Percentiles rank a stretch among this genome's conserved stretches.
Conservation (phyloP, 768 basidiomycete genomes). For the Hygrophorus pudorinus region DNA sequence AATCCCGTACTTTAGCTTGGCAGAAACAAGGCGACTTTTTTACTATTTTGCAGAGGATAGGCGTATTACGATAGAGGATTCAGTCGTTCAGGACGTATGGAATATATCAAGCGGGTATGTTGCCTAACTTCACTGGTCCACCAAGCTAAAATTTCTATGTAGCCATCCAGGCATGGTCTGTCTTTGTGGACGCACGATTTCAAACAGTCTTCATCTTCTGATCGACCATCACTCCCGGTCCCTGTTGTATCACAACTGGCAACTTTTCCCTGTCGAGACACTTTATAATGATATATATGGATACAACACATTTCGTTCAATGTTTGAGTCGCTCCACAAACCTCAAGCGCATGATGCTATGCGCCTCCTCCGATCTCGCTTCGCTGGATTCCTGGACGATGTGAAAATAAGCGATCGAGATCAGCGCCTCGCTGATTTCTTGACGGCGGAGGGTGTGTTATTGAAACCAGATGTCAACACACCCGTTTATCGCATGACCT, state of each 20-base stretch:
- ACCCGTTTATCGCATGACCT: neutral
- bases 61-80: neutral
- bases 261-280: constrained; percentile 1
- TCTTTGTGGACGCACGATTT: neutral
- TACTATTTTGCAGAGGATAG: neutral
- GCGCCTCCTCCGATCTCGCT: constrained; percentile 6
- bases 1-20: neutral
- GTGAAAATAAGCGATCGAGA: neutral
- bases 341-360: constrained; percentile 3
- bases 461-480: neutral
- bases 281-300: constrained; percentile 1
- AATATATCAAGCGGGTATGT: constrained; percentile 1
- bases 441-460: constrained; percentile 4
- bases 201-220: neutral
- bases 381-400: constrained; percentile 6
- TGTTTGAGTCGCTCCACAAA: constrained; percentile 6
- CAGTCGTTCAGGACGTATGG: constrained; percentile 1
- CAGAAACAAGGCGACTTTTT: neutral
- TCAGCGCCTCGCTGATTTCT: constrained; percentile 1
- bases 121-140: neutral
- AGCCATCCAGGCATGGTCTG: neutral
- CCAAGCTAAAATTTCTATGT: neutral
- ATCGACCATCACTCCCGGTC: neutral
- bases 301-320: constrained; percentile 7
- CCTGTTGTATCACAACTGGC: constrained; percentile 2